Evolutionary conservation across 2,329 filamentous ascomycete species (phyloP).

Genomic region (Claviceps quebecensis): DNA sequence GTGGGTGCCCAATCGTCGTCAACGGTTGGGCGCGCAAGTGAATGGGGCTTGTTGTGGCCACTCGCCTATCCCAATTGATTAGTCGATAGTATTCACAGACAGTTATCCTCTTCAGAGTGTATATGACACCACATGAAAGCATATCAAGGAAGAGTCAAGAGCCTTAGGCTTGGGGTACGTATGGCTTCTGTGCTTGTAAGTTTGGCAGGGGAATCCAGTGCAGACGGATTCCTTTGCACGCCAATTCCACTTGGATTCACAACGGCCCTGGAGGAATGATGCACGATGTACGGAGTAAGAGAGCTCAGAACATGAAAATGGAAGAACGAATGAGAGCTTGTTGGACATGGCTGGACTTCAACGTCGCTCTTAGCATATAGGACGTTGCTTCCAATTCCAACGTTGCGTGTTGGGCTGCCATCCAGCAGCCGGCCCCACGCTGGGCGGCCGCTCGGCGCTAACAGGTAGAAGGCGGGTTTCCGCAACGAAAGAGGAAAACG

Average conservation of each 20-base stretch:
- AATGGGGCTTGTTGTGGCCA: slow-evolving; percentile 2
- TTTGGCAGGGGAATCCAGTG: slow-evolving; percentile 25
- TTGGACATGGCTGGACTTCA: slow-evolving; percentile 19
- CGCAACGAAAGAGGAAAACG: background rate
- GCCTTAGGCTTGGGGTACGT: slow-evolving; percentile 17
- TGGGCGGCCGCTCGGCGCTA: background rate
- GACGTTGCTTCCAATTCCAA: slow-evolving; percentile 12
- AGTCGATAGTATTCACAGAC: background rate
- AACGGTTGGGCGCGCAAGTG: background rate
- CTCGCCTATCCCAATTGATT: slow-evolving; percentile 6
- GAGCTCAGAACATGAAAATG: slow-evolving; percentile 17
- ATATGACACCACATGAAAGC: background rate
- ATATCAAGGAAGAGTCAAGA: background rate
- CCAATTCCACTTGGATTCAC: slow-evolving; percentile 18
- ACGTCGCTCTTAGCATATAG: slow-evolving; percentile 6
- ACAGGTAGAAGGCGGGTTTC: slow-evolving; percentile 1
- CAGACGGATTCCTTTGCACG: slow-evolving; percentile 11
- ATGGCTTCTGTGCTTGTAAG: slow-evolving; percentile 23
- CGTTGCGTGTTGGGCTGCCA: slow-evolving; percentile 2
- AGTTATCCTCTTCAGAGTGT: background rate
- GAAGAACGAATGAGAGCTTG: slow-evolving; percentile 5
- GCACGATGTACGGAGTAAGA: slow-evolving; percentile 14
- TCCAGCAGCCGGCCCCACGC: slow-evolving; percentile 6
- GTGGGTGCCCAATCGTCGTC: background rate
- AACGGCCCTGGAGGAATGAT: slow-evolving; percentile 20